A percentile compares a stretch with the other conserved stretches of the same genome.
phyloP scores from a whole-genome alignment of 352 stramenopile species.

The Pythium monospermum region DNA sequence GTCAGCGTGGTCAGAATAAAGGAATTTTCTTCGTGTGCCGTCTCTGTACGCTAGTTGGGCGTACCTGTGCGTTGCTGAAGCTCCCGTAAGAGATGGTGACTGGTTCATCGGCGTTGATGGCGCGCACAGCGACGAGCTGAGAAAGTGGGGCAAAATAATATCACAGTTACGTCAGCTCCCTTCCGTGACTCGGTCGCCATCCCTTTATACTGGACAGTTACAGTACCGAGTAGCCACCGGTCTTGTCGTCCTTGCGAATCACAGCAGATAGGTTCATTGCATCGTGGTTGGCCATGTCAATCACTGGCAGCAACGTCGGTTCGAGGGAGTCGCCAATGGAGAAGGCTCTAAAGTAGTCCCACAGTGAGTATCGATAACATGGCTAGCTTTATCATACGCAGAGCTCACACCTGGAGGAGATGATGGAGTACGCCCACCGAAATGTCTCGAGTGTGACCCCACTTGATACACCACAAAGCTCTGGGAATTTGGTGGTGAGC shows the following conservation, averaged over 20 bases:
- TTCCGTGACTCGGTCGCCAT: background rate
- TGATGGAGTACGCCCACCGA: conserved; percentile 58
- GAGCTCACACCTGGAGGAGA: conserved; percentile 49
- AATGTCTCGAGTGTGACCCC: conserved; percentile 39
- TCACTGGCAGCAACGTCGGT: conserved; percentile 62
- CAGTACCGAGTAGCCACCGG: conserved; percentile 41
- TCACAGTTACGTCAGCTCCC: background rate
- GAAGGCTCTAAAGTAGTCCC: conserved; percentile 27
- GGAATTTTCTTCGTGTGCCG: no score
- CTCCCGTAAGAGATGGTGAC: conserved; percentile 74
- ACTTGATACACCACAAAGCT: no score
- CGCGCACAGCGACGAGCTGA: conserved; percentile 44
- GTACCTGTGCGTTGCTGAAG: conserved; percentile 68
- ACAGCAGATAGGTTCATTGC: conserved; percentile 31
- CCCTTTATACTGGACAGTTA: background rate
- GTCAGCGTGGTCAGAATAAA: background rate
- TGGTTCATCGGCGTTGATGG: conserved; percentile 34
- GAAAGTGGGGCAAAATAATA: no score
- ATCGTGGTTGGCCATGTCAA: conserved; percentile 78
- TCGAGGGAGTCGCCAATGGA: conserved; percentile 20
- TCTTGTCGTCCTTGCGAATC: conserved; percentile 38
- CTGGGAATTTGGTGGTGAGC: conserved; percentile 31
- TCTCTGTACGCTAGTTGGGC: no score
- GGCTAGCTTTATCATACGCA: no score
- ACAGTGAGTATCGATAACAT: background rate